phyloP scores from a whole-genome alignment of 2,329 filamentous ascomycete genomes.

The Phaeosphaeriaceae sp. region DNA sequence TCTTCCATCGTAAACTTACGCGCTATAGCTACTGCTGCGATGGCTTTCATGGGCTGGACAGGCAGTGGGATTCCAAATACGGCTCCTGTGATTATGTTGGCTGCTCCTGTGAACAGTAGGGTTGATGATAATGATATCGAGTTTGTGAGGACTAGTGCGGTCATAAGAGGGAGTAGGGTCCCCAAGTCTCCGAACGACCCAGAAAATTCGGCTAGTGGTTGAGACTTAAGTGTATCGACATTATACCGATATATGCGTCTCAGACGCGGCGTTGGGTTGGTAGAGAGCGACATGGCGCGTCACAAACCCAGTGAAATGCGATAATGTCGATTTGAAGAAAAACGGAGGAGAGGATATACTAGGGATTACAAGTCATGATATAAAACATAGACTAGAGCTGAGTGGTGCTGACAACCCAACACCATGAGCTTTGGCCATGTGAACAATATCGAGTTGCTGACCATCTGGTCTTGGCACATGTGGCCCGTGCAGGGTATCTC shows the following conservation, averaged over 20 bases:
- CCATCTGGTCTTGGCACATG: too few species aligned
- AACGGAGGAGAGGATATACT: neutral
- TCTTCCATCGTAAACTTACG: slow-evolving; percentile 69
- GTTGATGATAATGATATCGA: slow-evolving; percentile 85
- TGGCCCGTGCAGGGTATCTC: too few species aligned
- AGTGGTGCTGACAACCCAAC: too few species aligned
- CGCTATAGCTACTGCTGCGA: slow-evolving; percentile 86
- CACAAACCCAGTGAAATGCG: neutral
- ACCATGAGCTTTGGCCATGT: too few species aligned
- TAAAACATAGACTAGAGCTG: neutral
- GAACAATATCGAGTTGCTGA: too few species aligned
- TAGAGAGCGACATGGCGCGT: slow-evolving; percentile 18
- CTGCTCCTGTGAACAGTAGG: slow-evolving; percentile 84
- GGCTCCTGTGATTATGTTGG: slow-evolving; percentile 82
- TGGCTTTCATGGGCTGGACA: slow-evolving; percentile 89
- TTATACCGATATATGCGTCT: slow-evolving; percentile 55
- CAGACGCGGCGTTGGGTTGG: slow-evolving; percentile 37
- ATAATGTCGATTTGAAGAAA: neutral
- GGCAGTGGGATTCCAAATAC: slow-evolving; percentile 88
- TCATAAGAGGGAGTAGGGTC: slow-evolving; percentile 86
- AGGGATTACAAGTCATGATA: slow-evolving; percentile 8
- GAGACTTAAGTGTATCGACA: slow-evolving; percentile 59
- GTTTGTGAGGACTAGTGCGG: slow-evolving; percentile 77
- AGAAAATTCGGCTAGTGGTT: slow-evolving; percentile 77
- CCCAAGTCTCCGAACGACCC: slow-evolving; percentile 89